Evolutionary conservation across 352 stramenopile genomes (phyloP).

Genomic region (Pythium phragmitis): DNA sequence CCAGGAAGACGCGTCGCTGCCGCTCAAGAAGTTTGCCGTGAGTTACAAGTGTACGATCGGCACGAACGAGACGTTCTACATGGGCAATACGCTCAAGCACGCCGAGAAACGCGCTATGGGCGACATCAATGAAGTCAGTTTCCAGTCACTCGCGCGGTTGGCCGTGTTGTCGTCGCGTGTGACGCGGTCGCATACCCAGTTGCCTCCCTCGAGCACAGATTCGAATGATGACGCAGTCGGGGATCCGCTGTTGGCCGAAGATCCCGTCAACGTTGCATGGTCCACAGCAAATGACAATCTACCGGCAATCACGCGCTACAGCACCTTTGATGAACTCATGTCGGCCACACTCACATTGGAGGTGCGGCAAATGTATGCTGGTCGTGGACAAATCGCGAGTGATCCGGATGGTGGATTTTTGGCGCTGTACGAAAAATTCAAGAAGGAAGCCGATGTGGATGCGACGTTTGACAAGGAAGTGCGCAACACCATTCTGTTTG

Average conservation of each 20-base stretch:
- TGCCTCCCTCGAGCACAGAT: slow-evolving; percentile 34
- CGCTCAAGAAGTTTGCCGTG: slow-evolving; percentile 87
- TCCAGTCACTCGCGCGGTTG: slow-evolving; percentile 80
- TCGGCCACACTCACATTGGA: slow-evolving; percentile 85
- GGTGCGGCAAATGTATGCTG: slow-evolving; percentile 78
- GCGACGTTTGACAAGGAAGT: slow-evolving; percentile 79
- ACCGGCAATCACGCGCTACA: slow-evolving; percentile 84
- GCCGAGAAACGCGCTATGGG: slow-evolving; percentile 71
- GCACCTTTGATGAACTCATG: slow-evolving; percentile 90
- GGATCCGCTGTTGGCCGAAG: slow-evolving; percentile 68
- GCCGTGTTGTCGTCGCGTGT: slow-evolving; percentile 83
- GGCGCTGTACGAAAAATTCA: slow-evolving; percentile 83
- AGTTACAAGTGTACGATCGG: slow-evolving; percentile 91
- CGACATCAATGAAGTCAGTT: slow-evolving; percentile 85
- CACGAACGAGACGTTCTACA: slow-evolving; percentile 85
- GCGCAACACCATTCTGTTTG: slow-evolving; percentile 84
- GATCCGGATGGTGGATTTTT: slow-evolving; percentile 84
- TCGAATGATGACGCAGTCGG: slow-evolving; percentile 39
- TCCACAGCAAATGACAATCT: slow-evolving; percentile 64
- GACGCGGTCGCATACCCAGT: slow-evolving; percentile 61
- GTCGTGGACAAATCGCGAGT: slow-evolving; percentile 81
- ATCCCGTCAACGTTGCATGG: slow-evolving; percentile 76
- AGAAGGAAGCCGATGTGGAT: slow-evolving; percentile 64
- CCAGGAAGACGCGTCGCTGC: slow-evolving; percentile 85
- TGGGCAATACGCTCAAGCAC: slow-evolving; percentile 83